These are phyloP conservation scores for Jaltomata sinuosa DNA, from an alignment of 257 asterid genomes.

Conservation along the genomic window DNA sequence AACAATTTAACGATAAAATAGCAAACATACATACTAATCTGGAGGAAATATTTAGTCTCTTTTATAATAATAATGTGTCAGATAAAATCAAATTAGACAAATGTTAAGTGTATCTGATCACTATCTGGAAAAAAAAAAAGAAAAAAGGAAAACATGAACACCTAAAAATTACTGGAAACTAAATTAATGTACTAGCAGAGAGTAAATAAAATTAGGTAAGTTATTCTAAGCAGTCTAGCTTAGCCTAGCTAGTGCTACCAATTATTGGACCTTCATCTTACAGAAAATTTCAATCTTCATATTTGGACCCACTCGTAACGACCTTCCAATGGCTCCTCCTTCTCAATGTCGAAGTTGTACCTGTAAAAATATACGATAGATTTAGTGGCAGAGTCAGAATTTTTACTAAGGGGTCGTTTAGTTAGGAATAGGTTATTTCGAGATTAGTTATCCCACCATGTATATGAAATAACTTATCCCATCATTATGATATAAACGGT, in stretches of 20 bases:
- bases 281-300: neutral
- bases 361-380: neutral
- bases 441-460: no score
- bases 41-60: no score
- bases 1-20: no score
- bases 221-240: neutral
- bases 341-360: constrained; percentile 23
- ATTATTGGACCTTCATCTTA: neutral
- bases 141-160: neutral
- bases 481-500: no score
- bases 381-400: no score
- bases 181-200: neutral
- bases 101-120: neutral
- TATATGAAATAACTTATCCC: no score
- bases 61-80: no score
- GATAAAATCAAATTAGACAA: no score
- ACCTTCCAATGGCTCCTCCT: constrained; percentile 25
- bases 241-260: neutral
- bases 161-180: neutral
- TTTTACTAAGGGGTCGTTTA: no score
- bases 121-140: neutral
- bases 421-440: no score
- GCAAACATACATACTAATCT: no score
- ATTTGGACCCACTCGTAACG: constrained; percentile 17
- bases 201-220: neutral